phyloP scores from a whole-genome alignment of 352 stramenopile genomes.

The Globisporangium splendens region DNA sequence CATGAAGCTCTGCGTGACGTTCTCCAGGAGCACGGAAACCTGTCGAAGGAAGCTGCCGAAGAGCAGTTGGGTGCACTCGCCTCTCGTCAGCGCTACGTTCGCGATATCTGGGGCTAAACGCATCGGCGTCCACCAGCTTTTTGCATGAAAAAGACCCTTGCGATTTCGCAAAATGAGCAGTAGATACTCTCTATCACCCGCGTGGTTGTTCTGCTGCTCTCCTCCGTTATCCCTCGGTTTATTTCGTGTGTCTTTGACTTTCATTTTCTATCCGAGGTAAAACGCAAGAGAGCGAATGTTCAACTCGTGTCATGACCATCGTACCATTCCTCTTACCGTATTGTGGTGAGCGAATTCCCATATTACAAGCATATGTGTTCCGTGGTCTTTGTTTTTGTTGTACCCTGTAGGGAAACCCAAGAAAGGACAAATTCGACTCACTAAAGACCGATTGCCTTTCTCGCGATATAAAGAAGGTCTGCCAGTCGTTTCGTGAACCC shows the following conservation, averaged over 20 bases:
- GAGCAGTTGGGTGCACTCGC: conserved; percentile 54
- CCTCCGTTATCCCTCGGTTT: conserved; percentile 20
- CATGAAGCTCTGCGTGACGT: conserved; percentile 81
- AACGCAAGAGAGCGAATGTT: conserved; percentile 14
- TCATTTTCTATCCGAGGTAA: conserved; percentile 5
- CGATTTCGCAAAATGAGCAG: background rate
- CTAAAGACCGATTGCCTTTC: background rate
- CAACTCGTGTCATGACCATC: too few relatives aligned
- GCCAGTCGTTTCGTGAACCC: background rate
- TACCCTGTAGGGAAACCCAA: background rate
- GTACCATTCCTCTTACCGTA: background rate
- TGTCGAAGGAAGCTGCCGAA: conserved; percentile 59
- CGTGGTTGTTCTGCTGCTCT: conserved; percentile 13
- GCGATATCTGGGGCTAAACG: conserved; percentile 81
- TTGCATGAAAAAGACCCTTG: conserved; percentile 2
- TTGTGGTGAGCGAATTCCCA: background rate
- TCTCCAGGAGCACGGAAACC: conserved; percentile 59
- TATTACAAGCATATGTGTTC: background rate
- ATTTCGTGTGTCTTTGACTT: conserved; percentile 10
- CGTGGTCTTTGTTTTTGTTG: background rate
- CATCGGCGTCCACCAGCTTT: background rate
- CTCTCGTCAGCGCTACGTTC: conserved; percentile 77
- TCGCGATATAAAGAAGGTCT: background rate
- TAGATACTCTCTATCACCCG: background rate
- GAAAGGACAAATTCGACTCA: background rate